phyloP scores from a whole-genome alignment of 139 green algal genomes.

The Chlamydomonas urium region DNA sequence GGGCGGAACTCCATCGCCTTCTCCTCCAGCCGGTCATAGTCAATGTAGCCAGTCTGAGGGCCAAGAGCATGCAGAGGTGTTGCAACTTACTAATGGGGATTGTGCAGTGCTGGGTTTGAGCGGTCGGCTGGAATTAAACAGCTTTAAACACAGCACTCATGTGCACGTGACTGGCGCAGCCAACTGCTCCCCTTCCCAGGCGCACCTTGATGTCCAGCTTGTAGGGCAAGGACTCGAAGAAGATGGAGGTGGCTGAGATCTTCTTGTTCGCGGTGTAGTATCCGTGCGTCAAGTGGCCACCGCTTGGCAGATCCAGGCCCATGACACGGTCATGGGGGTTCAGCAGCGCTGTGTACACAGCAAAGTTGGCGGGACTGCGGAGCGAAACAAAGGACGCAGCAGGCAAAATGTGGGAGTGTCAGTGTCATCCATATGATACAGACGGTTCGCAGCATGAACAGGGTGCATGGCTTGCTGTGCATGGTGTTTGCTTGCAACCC shows the following conservation, averaged over 20 bases:
- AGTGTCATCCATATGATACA: no score
- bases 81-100: no score
- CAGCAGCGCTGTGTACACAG: constrained; percentile 96
- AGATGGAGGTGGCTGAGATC: constrained; percentile 95
- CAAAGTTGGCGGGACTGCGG: constrained; percentile 96
- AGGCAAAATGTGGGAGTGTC: no score
- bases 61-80: no score
- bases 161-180: no score
- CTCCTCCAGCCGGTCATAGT: constrained; percentile 88
- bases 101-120: neutral
- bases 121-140: no score
- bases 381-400: no score
- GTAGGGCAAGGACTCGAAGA: constrained; percentile 93
- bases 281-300: constrained; percentile 95
- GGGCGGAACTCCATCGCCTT: constrained; percentile 73
- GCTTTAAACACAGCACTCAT: no score
- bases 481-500: no score
- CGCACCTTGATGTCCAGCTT: constrained; percentile 79
- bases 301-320: constrained; percentile 93
- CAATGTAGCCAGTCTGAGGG: constrained; percentile 86
- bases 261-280: constrained; percentile 96
- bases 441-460: no score
- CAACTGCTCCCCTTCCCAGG: no score
- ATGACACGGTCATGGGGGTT: constrained; percentile 98
- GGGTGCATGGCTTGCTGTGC: no score